A percentile compares a stretch with the other conserved stretches of the same genome.
phyloP scores from a whole-genome alignment of 352 stramenopile genomes.

The Globisporangium perplexum region DNA sequence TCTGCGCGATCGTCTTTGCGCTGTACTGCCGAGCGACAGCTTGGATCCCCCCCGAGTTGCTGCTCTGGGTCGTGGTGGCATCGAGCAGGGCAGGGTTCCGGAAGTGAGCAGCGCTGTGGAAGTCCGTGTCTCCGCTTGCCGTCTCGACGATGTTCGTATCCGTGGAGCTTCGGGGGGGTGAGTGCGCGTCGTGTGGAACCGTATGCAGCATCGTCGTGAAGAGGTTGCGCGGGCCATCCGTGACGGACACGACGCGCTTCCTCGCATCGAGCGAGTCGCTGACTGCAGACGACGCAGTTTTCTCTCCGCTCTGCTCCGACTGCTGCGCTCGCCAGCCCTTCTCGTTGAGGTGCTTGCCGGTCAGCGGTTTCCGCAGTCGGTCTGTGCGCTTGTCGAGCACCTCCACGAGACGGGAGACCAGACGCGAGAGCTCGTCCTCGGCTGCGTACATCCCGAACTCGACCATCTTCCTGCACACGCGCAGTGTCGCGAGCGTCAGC shows the following conservation, averaged over 20 bases:
- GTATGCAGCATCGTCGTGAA: slow-evolving; percentile 24
- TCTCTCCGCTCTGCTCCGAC: not conserved
- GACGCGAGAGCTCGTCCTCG: slow-evolving; percentile 28
- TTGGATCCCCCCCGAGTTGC: slow-evolving; percentile 1
- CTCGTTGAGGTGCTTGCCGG: not conserved
- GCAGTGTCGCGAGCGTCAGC: slow-evolving; percentile 46
- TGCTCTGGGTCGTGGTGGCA: slow-evolving; percentile 3
- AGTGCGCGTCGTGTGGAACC: slow-evolving; percentile 5
- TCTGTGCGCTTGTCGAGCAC: slow-evolving; percentile 49
- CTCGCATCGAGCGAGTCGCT: not conserved
- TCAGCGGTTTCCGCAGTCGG: slow-evolving; percentile 6
- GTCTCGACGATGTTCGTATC: not conserved
- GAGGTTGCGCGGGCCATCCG: slow-evolving; percentile 16
- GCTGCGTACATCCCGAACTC: slow-evolving; percentile 63
- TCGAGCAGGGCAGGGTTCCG: slow-evolving; percentile 37
- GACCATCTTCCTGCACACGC: slow-evolving; percentile 48
- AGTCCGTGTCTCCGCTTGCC: not conserved
- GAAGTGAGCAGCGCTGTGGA: slow-evolving; percentile 5
- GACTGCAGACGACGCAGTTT: not conserved
- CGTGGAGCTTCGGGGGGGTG: not conserved
- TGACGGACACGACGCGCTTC: slow-evolving; percentile 12
- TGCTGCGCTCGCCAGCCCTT: slow-evolving; percentile 3
- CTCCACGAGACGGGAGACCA: slow-evolving; percentile 23
- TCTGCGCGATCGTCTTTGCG: slow-evolving; percentile 7
- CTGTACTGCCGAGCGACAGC: slow-evolving; percentile 21